Conservation (phyloP, 495 filamentous ascomycete species). For the Haplographium delicatum region DNA sequence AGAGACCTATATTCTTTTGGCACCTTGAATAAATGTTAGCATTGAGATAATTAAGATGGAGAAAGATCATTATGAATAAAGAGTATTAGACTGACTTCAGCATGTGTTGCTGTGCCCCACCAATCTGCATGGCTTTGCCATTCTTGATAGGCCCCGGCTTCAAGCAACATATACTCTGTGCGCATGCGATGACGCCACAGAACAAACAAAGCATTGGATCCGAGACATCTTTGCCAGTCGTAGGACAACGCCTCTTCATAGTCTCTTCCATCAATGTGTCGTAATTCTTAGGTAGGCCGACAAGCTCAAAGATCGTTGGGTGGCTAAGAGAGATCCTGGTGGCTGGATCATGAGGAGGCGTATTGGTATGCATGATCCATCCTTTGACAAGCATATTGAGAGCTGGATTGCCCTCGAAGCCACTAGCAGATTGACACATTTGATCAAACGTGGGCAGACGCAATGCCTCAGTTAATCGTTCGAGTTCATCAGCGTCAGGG, state of each 20-base stretch:
- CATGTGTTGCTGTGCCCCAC: conserved; percentile 88
- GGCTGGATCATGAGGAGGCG: not conserved
- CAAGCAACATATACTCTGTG: conserved; percentile 86
- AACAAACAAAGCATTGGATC: conserved; percentile 92
- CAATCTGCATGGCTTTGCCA: conserved; percentile 38
- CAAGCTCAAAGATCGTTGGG: conserved; percentile 87
- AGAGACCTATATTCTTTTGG: conserved; percentile 81
- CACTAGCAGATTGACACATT: conserved; percentile 48
- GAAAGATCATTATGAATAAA: not conserved
- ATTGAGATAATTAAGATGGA: not conserved
- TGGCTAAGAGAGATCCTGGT: conserved; percentile 43
- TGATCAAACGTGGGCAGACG: conserved; percentile 75
- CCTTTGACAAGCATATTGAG: conserved; percentile 46
- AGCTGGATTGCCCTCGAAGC: conserved; percentile 20
- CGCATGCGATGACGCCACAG: conserved; percentile 94
- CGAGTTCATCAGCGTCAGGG: conserved; percentile 69
- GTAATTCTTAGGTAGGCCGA: conserved; percentile 86
- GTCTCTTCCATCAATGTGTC: conserved; percentile 91
- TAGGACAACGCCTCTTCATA: conserved; percentile 78
- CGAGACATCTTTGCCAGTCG: conserved; percentile 79
- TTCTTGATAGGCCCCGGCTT: conserved; percentile 41
- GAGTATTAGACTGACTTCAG: conserved; percentile 56
- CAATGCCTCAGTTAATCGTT: conserved; percentile 69
- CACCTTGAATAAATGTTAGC: conserved; percentile 52
- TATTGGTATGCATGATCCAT: conserved; percentile 67